Evolutionary conservation across 148 eudicot genomes (phyloP).

Genomic region (Camellia lanceoleosa): DNA sequence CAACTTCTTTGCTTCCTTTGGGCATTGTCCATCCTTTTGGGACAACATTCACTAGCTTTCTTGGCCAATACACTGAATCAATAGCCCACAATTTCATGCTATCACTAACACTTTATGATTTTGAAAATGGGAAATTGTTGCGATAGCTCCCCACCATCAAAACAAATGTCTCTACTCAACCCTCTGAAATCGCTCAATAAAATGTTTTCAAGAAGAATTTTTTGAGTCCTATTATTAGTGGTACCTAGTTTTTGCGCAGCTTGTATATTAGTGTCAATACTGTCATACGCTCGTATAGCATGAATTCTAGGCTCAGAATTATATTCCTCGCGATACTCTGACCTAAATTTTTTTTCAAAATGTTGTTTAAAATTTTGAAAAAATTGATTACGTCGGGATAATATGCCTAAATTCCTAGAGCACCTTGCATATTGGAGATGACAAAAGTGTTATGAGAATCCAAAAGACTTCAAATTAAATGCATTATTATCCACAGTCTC

Average conservation of each 20-base stretch:
- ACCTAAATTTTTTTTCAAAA: constrained; percentile 18
- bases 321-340: constrained; percentile 27
- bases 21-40: constrained; percentile 61
- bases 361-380: constrained; percentile 23
- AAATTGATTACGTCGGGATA: constrained; percentile 19
- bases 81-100: constrained; percentile 1
- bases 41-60: constrained; percentile 19
- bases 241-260: constrained; percentile 18
- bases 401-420: constrained; percentile 32
- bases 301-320: constrained; percentile 32
- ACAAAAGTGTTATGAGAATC: constrained; percentile 36
- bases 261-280: constrained; percentile 20
- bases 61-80: constrained; percentile 42
- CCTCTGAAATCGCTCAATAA: constrained; percentile 30
- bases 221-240: neutral
- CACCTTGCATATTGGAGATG: constrained; percentile 39
- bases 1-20: constrained; percentile 25
- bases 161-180: constrained; percentile 32
- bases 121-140: neutral
- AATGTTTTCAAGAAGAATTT: constrained; percentile 21
- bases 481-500: constrained; percentile 39
- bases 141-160: constrained; percentile 9
- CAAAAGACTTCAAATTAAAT: constrained; percentile 26
- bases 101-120: neutral
- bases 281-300: constrained; percentile 43